A percentile compares a stretch with the other conserved stretches of the same genome.
phyloP scores from a whole-genome alignment of 1,284 basidiomycete species.

The Ustilago shanxiensis region DNA sequence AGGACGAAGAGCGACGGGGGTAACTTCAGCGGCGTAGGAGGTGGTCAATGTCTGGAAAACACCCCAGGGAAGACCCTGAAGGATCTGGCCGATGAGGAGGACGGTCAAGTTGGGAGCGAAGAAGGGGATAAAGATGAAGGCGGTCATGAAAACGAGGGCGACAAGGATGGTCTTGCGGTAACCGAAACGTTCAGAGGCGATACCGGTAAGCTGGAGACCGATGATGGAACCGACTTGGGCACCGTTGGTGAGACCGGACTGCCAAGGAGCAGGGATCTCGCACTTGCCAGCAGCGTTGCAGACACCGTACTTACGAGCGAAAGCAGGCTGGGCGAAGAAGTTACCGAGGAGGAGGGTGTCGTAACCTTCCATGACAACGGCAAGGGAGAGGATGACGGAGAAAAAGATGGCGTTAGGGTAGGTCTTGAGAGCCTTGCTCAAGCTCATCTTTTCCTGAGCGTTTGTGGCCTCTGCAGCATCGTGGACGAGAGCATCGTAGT shows the following conservation, averaged over 20 bases:
- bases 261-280: conserved; percentile 72
- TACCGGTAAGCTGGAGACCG: conserved; percentile 71
- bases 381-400: conserved; percentile 71
- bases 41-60: conserved; percentile 72
- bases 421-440: conserved; percentile 70
- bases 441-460: conserved; percentile 70
- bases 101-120: conserved; percentile 71
- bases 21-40: conserved; percentile 73
- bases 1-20: conserved; percentile 72
- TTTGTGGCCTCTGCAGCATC: conserved; percentile 70
- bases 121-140: conserved; percentile 69
- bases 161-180: conserved; percentile 69
- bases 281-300: conserved; percentile 66
- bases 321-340: conserved; percentile 71
- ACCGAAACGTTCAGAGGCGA: conserved; percentile 71
- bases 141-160: conserved; percentile 66
- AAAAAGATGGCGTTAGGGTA: conserved; percentile 72
- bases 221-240: conserved; percentile 67
- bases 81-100: conserved; percentile 70
- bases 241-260: conserved; percentile 69
- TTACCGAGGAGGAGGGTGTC: conserved; percentile 66
- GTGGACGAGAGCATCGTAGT: conserved; percentile 68
- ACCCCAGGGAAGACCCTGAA: conserved; percentile 72
- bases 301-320: conserved; percentile 65
- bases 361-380: conserved; percentile 72